phyloP scores from a whole-genome alignment of 2,329 filamentous ascomycete species.

The Sarocladium kiliense region DNA sequence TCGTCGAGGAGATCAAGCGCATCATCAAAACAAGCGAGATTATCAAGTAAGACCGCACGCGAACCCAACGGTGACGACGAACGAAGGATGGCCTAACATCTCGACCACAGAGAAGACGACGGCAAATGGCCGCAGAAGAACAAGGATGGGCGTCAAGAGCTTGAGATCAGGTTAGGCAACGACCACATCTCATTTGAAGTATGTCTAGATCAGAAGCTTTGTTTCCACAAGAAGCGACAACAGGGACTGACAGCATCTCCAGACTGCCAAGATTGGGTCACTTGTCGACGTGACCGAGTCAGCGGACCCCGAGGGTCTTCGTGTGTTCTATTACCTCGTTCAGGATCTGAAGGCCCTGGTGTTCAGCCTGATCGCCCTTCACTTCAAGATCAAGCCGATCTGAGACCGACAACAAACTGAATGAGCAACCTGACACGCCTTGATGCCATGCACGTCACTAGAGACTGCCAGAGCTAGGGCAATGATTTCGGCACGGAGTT shows the following conservation, averaged over 20 bases:
- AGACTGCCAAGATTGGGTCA: conserved; percentile 98
- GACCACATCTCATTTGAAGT: conserved; percentile 99
- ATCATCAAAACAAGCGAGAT: conserved; percentile 98
- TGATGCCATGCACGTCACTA: background rate
- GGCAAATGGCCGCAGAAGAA: conserved; percentile 99
- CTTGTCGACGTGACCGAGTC: conserved; percentile 95
- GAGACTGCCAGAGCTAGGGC: background rate
- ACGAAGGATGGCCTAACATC: conserved; percentile 7
- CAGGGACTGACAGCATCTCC: background rate
- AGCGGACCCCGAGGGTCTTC: conserved; percentile 87
- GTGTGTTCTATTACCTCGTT: conserved; percentile 98
- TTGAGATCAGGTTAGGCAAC: conserved; percentile 88
- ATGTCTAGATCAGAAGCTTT: conserved; percentile 22
- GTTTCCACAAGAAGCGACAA: background rate
- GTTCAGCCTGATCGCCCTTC: conserved; percentile 90
- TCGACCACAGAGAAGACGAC: conserved; percentile 83
- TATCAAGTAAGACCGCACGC: conserved; percentile 63
- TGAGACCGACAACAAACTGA: conserved; percentile 25
- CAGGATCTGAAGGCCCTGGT: conserved; percentile 96
- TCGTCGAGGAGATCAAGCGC: conserved; percentile 91
- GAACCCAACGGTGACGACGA: background rate
- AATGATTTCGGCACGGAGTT: conserved; percentile 6
- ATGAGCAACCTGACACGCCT: background rate
- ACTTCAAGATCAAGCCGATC: conserved; percentile 92
- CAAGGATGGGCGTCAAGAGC: conserved; percentile 93